Base-by-base conservation (phyloP, 2,329 filamentous ascomycete species). In the Colletotrichum sp. region DNA sequence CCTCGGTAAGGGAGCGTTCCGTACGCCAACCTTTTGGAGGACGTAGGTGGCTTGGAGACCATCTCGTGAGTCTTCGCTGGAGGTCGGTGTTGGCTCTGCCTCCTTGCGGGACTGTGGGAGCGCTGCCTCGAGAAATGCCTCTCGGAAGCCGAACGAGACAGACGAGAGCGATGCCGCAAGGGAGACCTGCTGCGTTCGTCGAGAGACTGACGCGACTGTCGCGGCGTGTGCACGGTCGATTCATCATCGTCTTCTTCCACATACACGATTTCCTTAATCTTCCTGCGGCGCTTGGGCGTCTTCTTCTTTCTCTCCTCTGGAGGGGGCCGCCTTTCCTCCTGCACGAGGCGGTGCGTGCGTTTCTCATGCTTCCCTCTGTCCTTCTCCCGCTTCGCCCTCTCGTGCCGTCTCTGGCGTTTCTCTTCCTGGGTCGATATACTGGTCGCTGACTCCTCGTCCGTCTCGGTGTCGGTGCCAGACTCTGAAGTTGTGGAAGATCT, bases 401-500 rank as follows among this genome's bases (percentile, higher is more conserved):
- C 71, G 60, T 69, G 75, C 72, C 72, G 74, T 76, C 77, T 73
- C 32, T 76, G 75, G 66, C 80, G 70, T 44, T 69, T 63, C 55
- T 84, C 82, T 12, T 85, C 84, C 24, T 80, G 79, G 8, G 84
- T 84, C 34, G 83, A 83, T n/a, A 80, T 78, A 55, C 83, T 84
- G 6, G 81, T 80, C n/a, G 83, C 84, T n/a, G 85, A 85, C 16
- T 85, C 85, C 52, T 81, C 81, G 24, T 86, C 86, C 8, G 85
- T 85, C 30, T 85, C 86, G 67, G 80, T 83, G 21, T 86, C 86
- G 6, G 85, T 85, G 28, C 84, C 86, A 66, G 80, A 83, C 9
- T 83, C 80, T 5, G 85, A 69, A 65, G 80, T 84, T 60, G 81
- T 81, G 69, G 80, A 85, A 30, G 83, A 85, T 52, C 81, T 80